Evolutionary conservation across 768 basidiomycete species (phyloP), one percentile per base, ranked within the genome.

Genomic region (Tubosaeta brunneosetosa): DNA sequence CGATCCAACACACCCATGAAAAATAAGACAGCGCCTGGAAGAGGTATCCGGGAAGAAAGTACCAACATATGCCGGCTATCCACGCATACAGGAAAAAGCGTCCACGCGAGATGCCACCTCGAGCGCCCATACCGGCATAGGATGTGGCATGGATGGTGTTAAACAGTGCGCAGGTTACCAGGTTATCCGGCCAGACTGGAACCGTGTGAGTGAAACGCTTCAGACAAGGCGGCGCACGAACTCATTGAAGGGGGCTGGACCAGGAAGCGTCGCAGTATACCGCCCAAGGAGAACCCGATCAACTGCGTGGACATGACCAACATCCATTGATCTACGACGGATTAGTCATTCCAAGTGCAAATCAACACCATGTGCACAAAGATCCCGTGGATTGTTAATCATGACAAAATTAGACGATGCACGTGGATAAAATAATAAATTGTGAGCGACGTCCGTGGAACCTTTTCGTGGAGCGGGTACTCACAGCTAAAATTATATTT

Each of bases 1-100:
- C 83, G 47, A 91, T 88, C 89, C 81, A 82, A 61, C 75, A 77
- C 3, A 78, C 73, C 77, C 78, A 80, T 17, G 73, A 78, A 71
- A 84, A 84, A 70, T 79, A 81, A 54, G 76, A 77, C 55, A 84
- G 75, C 0, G 77, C 82, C 44, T 77, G 74, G 77, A 88, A 89
- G 53, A 88, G 70, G 65, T 86, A 91, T 5, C 86, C 86, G 0
- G 88, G 87, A 61, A 88, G 64, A 67, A 86, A 74, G 60, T 86
- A 86, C 73, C 73, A 77, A 56, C 58, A 53, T 9, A 59, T 3
- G 37, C 58, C 46, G 27, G 63, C 74, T 3, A 63, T 0, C 61
- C 75, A 78, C 1, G 61, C 74, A 44, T 68, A 75, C 17, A 64
- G 2, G 70, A 83, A 84, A 69, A 81, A 83, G 14, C 74, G 70